phyloP scores from a whole-genome alignment of 768 basidiomycete genomes.

The Tephrocybe sp. region DNA sequence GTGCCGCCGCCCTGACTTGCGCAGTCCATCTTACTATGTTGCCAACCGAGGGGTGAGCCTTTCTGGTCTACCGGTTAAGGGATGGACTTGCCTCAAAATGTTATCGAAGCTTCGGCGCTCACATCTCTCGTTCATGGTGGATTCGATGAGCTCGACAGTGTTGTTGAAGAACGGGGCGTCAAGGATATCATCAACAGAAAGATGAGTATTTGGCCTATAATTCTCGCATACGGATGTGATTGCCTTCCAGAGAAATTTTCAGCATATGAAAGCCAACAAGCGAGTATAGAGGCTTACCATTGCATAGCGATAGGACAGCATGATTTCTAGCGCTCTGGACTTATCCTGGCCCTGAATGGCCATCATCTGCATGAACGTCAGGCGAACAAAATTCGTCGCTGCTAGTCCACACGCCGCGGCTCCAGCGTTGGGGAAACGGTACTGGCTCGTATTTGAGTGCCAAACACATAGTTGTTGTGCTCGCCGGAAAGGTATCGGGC shows the following conservation, averaged over 20 bases:
- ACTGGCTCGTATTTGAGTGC: neutral
- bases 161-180: neutral
- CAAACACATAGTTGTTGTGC: too few species aligned
- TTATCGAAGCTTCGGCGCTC: neutral
- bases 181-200: neutral
- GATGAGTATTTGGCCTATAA: neutral
- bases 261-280: neutral
- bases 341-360: too few species aligned
- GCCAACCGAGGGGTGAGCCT: too few species aligned
- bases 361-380: neutral
- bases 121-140: neutral
- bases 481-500: too few species aligned
- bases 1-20: neutral
- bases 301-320: neutral
- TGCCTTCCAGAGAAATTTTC: neutral
- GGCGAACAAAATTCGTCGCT: neutral
- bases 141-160: neutral
- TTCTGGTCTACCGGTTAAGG: neutral
- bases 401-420: neutral
- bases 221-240: neutral
- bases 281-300: neutral
- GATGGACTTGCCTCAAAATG: neutral
- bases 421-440: neutral
- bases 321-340: neutral
- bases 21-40: neutral